Evolutionary conservation across 106 monocot species (phyloP), one percentile per base, ranked within the genome.

Genomic region (Alisma plantagoaquatica): DNA sequence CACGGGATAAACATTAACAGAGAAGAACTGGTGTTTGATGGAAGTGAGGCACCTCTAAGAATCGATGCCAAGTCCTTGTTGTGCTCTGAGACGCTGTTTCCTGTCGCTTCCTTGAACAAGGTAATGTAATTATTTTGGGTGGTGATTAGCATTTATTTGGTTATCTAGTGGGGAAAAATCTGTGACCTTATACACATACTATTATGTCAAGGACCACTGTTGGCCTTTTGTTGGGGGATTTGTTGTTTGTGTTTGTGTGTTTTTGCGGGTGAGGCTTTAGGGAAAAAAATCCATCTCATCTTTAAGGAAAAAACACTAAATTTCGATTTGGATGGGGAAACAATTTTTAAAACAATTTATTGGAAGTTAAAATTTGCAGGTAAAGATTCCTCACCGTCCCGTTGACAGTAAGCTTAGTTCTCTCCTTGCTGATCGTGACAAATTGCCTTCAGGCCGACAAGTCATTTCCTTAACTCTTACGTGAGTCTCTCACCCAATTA

Each of bases 381-480:
- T 96, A 43, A 89, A 68, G 41, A 69, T 71, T 58, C 78, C 96
- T 29, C 84, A 84, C 65, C 63, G 71, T 24, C 96, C 96, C 49
- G 67, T 84, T 41, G 84, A 88, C 12, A 61, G 70, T 61, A 76
- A 68, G 19, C 61, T 96, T 32, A 73, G 31, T 63, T 48, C 75
- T 20, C 88, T 96, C 56, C 60, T 59, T 45, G 46, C 70, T 47
- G 48, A 60, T 29, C 84, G 96, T 54, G 96, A 96, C 51, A 96
- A 60, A 63, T 61, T 96, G 47, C 88, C 96, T 27, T 81, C 71
- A 50, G 96, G 96, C 29, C 81, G 84, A 60, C 88, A 89, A 50
- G 89, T 84, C 45, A 70, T 88, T 53, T 70, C 75, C 41, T 52
- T 96, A 42, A 84, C 68, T 27, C 71, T 89, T 31, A 84, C 47